A percentile compares a stretch with the other conserved stretches of the same genome.
Evolutionary conservation across 169 alveolate species (phyloP).

Genomic region (Hammondia hammondi): DNA sequence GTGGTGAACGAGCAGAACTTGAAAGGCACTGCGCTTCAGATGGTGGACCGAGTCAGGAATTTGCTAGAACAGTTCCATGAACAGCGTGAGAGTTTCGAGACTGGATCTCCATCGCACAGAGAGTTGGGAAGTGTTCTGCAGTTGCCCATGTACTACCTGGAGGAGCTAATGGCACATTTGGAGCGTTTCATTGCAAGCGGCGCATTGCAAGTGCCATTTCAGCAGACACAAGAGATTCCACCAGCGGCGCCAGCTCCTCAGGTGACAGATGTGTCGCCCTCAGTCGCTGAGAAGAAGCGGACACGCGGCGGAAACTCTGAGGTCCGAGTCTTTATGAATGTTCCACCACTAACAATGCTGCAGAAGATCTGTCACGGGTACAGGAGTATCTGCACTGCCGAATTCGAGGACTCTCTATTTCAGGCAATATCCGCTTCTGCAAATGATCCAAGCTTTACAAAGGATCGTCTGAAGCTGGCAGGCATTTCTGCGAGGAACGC

Average conservation of each 20-base stretch:
- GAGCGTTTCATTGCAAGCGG: slow-evolving; percentile 2
- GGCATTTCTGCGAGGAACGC: slow-evolving; percentile 16
- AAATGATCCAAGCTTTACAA: background rate
- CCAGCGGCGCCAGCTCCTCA: background rate
- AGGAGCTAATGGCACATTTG: background rate
- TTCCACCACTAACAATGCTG: slow-evolving; percentile 1
- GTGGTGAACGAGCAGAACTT: background rate
- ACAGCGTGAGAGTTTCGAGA: background rate
- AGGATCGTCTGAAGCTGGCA: slow-evolving; percentile 9
- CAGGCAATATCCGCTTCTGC: background rate
- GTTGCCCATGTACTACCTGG: slow-evolving; percentile 5
- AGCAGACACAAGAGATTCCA: background rate
- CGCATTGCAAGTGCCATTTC: background rate
- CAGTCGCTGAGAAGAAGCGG: background rate
- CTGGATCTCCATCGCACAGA: background rate
- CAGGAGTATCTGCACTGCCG: background rate
- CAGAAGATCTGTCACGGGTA: background rate
- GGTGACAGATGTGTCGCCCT: background rate
- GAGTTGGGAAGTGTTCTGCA: slow-evolving; percentile 1
- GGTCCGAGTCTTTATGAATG: slow-evolving; percentile 7
- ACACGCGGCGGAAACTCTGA: slow-evolving; percentile 31
- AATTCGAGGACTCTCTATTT: slow-evolving; percentile 22
- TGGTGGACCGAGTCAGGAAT: background rate
- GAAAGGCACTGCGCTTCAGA: background rate
- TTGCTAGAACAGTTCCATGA: background rate